These are phyloP conservation scores for Turnera subulata DNA, from an alignment of 345 rosid species.

Conservation along the genomic window DNA sequence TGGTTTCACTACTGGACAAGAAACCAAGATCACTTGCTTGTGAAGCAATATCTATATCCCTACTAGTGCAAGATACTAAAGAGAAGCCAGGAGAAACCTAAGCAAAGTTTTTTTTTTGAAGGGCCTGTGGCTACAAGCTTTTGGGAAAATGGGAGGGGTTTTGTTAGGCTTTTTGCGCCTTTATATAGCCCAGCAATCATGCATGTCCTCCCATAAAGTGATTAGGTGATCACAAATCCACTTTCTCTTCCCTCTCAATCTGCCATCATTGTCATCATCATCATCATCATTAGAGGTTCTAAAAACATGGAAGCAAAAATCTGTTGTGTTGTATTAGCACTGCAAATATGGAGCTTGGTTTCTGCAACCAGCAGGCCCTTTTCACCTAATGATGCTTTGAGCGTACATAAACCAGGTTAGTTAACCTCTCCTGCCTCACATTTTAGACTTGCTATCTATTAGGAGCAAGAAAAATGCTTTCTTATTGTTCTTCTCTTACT, in stretches of 20 bases:
- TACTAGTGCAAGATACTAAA: too few relatives aligned
- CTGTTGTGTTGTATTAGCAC: conserved; percentile 29
- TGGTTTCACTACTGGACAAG: conserved; percentile 10
- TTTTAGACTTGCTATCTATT: background rate
- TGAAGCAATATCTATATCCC: too few relatives aligned
- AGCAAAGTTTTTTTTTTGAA: too few relatives aligned
- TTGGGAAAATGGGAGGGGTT: too few relatives aligned
- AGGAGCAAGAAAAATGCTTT: too few relatives aligned
- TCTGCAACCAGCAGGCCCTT: conserved; percentile 47
- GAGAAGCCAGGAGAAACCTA: too few relatives aligned
- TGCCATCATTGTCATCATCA: conserved; percentile 8
- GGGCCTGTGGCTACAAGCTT: too few relatives aligned
- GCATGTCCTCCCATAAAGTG: background rate
- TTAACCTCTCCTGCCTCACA: background rate
- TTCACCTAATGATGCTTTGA: conserved; percentile 33
- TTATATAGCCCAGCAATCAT: too few relatives aligned
- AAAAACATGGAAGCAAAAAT: conserved; percentile 34
- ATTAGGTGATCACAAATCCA: conserved; percentile 8
- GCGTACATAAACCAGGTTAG: conserved; percentile 43
- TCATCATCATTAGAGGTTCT: conserved; percentile 7
- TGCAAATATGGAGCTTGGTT: conserved; percentile 43
- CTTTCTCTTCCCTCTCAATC: background rate
- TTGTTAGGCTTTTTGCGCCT: too few relatives aligned
- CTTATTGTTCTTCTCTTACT: too few relatives aligned
- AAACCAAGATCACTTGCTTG: conserved; percentile 5